Evolutionary conservation across 2,329 filamentous ascomycete genomes (phyloP).

Genomic region (Alternaria arborescens): DNA sequence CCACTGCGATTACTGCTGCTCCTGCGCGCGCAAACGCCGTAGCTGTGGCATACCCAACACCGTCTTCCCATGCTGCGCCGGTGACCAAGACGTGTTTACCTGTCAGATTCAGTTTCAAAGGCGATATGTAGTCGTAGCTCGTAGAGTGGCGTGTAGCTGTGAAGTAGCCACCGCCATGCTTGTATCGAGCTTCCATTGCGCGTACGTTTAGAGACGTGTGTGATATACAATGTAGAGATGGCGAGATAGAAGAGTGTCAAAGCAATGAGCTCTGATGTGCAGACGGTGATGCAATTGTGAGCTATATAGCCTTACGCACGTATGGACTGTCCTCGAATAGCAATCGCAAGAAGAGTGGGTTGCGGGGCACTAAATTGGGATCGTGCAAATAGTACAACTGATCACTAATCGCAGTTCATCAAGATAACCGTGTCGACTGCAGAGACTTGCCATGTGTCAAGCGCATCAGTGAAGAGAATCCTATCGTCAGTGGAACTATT

Average conservation of each 20-base stretch:
- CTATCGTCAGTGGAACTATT: neutral
- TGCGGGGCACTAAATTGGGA: neutral
- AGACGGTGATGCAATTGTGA: neutral
- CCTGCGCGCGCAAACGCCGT: conserved; percentile 20
- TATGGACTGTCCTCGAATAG: neutral
- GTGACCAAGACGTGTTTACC: conserved; percentile 18
- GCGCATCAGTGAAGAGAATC: neutral
- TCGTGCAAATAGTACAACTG: neutral
- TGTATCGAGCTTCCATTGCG: neutral
- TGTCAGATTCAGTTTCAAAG: conserved; percentile 13
- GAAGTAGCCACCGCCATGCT: conserved; percentile 6
- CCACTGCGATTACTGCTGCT: conserved; percentile 13
- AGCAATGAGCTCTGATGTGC: neutral
- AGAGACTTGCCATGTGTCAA: neutral
- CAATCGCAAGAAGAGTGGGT: neutral
- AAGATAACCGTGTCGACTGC: neutral
- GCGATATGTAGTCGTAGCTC: conserved; percentile 21
- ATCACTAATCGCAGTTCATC: neutral
- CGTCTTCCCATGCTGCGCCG: conserved; percentile 18
- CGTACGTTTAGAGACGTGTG: neutral
- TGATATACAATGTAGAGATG: neutral
- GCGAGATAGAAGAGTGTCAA: neutral
- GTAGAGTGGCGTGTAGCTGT: conserved; percentile 14
- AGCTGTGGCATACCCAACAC: conserved; percentile 21
- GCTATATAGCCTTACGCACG: neutral